Conservation (phyloP, 768 basidiomycete genomes). For the Podaxis sp. region DNA sequence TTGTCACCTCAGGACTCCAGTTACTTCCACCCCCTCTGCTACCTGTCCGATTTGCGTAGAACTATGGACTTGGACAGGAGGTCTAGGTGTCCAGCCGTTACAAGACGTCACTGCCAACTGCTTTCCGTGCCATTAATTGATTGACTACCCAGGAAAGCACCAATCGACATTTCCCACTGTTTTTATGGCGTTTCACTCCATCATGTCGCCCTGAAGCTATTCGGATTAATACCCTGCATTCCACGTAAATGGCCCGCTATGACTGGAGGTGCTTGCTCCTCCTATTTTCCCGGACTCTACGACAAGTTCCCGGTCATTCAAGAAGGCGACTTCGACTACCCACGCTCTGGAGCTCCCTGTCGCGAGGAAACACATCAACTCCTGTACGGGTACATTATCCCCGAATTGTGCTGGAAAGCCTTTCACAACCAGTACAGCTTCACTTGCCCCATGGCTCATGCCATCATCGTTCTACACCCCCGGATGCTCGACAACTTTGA, state of each 20-base stretch:
- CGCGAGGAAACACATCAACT: background rate
- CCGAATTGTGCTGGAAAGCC: background rate
- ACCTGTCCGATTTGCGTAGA: constrained; percentile 1
- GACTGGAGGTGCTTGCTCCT: background rate
- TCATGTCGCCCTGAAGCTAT: background rate
- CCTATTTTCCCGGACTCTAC: constrained; percentile 8
- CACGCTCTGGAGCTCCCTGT: background rate
- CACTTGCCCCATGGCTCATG: background rate
- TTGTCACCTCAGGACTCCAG: no score
- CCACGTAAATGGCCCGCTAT: background rate
- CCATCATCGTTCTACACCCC: background rate
- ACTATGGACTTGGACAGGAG: background rate
- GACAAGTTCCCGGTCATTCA: background rate
- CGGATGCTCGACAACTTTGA: background rate
- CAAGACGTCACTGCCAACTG: background rate
- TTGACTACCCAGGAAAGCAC: background rate
- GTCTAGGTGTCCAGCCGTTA: background rate
- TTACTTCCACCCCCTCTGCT: constrained; percentile 2
- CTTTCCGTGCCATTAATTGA: background rate
- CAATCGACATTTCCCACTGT: background rate
- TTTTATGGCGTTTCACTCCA: background rate
- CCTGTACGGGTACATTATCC: background rate
- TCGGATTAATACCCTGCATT: background rate
- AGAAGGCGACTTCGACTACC: background rate
- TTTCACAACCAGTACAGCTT: no score